These are phyloP conservation scores for Xylaria bambusicola DNA, from an alignment of 495 filamentous ascomycete genomes.

Conservation along the genomic window DNA sequence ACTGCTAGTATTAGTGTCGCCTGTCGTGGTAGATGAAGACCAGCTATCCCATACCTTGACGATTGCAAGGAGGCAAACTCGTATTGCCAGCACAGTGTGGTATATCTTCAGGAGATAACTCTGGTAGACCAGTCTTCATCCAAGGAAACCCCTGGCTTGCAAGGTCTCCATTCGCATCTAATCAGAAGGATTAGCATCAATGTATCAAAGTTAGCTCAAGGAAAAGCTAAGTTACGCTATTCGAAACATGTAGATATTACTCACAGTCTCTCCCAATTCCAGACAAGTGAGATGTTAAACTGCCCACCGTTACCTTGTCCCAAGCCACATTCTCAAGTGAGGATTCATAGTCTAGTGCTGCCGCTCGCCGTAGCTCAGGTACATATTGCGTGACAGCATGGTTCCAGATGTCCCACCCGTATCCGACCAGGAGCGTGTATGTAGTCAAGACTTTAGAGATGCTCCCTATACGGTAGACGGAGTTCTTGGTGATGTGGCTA, in stretches of 20 bases:
- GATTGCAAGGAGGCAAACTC: neutral
- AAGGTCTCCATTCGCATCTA: slow-evolving; percentile 24
- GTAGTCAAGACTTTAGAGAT: slow-evolving; percentile 44
- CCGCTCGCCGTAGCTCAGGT: slow-evolving; percentile 23
- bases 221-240: too few relatives aligned
- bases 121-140: slow-evolving; percentile 20
- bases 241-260: neutral
- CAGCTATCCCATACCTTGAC: neutral
- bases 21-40: neutral
- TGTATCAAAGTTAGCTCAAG: too few relatives aligned
- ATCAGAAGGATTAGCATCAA: neutral
- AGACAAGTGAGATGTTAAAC: neutral
- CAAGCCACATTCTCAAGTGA: neutral
- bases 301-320: neutral
- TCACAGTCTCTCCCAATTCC: slow-evolving; percentile 3
- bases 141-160: slow-evolving; percentile 46
- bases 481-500: slow-evolving; percentile 33
- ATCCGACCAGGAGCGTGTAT: slow-evolving; percentile 33
- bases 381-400: slow-evolving; percentile 36
- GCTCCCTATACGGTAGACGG: slow-evolving; percentile 44
- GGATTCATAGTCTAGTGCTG: neutral
- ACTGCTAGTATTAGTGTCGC: neutral
- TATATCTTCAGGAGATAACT: neutral
- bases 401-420: slow-evolving; percentile 36
- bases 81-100: neutral